Percentiles rank a stretch among this genome's conserved stretches.
These are phyloP conservation scores for Orychophragmus violaceus DNA, from an alignment of 345 rosid species.

Conservation along the genomic window DNA sequence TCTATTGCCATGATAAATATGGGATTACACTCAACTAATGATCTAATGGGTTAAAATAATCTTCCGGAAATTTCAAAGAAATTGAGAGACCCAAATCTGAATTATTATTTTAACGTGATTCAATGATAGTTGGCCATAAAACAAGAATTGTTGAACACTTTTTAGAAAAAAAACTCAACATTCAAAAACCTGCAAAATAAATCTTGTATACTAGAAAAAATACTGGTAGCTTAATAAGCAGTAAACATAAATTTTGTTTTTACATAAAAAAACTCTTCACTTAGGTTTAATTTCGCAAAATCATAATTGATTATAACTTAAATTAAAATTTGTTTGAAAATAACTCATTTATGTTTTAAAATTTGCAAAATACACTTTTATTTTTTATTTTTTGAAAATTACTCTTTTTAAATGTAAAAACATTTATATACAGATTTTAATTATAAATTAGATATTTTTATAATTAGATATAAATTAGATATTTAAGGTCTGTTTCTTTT, in stretches of 20 bases:
- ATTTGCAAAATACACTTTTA: too few species aligned
- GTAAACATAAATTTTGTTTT: background rate
- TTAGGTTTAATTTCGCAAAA: too few species aligned
- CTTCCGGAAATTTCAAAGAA: background rate
- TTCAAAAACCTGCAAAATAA: background rate
- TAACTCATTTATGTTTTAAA: too few species aligned
- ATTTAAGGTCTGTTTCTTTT: too few species aligned
- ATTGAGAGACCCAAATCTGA: background rate
- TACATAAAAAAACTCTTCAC: too few species aligned
- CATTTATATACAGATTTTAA: too few species aligned
- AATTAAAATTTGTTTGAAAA: too few species aligned
- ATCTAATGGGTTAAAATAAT: background rate
- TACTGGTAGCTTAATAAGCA: background rate
- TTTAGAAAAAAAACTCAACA: background rate
- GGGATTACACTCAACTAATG: background rate
- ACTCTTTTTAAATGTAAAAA: too few species aligned
- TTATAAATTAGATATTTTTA: too few species aligned
- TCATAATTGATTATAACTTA: too few species aligned
- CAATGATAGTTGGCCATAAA: background rate
- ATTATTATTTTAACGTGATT: background rate
- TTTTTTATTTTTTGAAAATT: too few species aligned
- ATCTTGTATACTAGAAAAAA: background rate
- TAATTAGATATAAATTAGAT: too few species aligned
- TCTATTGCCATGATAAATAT: background rate
- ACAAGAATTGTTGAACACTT: background rate